phyloP scores from a whole-genome alignment of 2,329 filamentous ascomycete species.

The Penicillium concentricum region DNA sequence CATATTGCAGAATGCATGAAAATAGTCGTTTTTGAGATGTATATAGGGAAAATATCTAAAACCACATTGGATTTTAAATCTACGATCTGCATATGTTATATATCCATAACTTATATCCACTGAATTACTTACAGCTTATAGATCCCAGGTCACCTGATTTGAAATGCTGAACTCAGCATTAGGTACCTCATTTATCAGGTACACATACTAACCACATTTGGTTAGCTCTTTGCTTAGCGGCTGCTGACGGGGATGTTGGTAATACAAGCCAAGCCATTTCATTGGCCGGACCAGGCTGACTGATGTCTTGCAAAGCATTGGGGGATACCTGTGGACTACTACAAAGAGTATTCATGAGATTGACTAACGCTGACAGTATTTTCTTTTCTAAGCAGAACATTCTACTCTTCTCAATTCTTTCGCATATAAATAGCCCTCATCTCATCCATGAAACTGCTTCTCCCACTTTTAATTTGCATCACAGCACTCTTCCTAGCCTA shows the following conservation, averaged over 20 bases:
- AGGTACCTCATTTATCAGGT: neutral
- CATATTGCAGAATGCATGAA: neutral
- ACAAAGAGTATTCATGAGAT: constrained; percentile 20
- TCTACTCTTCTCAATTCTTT: constrained; percentile 21
- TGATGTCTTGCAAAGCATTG: constrained; percentile 27
- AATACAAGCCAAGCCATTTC: constrained; percentile 3
- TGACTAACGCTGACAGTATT: constrained; percentile 30
- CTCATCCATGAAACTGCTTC: constrained; percentile 36
- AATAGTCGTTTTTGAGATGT: neutral
- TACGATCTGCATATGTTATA: neutral
- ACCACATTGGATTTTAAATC: neutral
- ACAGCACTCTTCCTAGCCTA: constrained; percentile 33
- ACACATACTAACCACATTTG: neutral
- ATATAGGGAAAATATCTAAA: neutral
- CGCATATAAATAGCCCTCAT: constrained; percentile 32
- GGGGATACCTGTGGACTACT: neutral
- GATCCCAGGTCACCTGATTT: neutral
- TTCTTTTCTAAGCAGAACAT: constrained; percentile 10
- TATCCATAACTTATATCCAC: neutral
- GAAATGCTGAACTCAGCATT: neutral
- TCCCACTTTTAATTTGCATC: constrained; percentile 40
- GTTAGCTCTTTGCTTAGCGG: constrained; percentile 6
- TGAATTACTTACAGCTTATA: neutral
- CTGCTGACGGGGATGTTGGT: constrained; percentile 32
- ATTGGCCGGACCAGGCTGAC: constrained; percentile 21